Evolutionary conservation across 1,284 basidiomycete species (phyloP), one percentile per base, ranked within the genome.

Genomic region (Rhodotorula sp.): DNA sequence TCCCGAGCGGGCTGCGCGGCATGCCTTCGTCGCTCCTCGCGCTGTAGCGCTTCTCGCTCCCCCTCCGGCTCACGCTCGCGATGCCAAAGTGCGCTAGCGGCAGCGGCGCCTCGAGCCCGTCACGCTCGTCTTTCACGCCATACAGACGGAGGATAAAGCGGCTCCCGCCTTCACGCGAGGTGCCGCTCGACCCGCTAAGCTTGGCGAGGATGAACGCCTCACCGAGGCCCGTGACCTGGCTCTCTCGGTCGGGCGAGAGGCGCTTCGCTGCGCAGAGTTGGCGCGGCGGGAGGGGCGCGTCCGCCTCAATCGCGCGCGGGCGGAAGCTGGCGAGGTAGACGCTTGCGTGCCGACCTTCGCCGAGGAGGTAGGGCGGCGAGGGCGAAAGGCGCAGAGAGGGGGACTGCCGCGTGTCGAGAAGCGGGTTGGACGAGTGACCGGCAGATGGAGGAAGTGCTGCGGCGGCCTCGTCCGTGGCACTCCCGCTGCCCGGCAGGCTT

Each of bases 141-240:
- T 64, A 62, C 7, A 76, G 61, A 0, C 59, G 10, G 10, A 76
- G 44, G 61, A 76, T 65, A 59, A 66, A 58, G 1, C 23, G 8
- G 16, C 42, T 45, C 42, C 44, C 56, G 12, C 41, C 56, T 4
- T 12, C 17, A 41, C 13, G 14, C 56, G 58, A 41, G 42, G 52
- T 19, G 48, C 53, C 9, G 46, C 25, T 8, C 34, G 45, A 52
- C 2, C 50, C 41, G 8, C 56, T 55, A 7, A 85, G 78, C 16
- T 82, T 79, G 63, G 82, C 80, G 46, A 84, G 79, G 76, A 84
- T 83, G 79, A 83, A 83, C 0, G 83, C 84, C 74, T 85, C 84
- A 62, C 82, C 79, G 21, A 84, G 77, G 4, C 82, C 83, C 69
- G 83, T 80, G 3, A 82, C 80, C 70, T 84, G 83, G 19, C 79